A percentile compares a stretch with the other conserved stretches of the same genome.
These are phyloP conservation scores for Pythium sp. DNA, from an alignment of 352 stramenopile species.

Conservation along the genomic window DNA sequence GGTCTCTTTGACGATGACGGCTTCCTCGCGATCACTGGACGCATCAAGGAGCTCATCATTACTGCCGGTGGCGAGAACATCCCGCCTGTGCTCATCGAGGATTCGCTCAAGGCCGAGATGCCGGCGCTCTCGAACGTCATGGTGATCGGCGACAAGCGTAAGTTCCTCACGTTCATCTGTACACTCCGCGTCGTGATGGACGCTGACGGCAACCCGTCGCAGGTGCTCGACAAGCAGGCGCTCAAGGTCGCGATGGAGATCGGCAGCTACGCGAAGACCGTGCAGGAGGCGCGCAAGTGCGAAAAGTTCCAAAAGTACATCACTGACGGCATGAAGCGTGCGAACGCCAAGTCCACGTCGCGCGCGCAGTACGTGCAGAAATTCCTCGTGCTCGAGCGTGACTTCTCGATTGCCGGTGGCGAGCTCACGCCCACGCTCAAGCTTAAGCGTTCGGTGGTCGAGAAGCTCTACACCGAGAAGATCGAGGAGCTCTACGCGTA, in stretches of 20 bases:
- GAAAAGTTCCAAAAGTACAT: slow-evolving; percentile 79
- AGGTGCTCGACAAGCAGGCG: slow-evolving; percentile 71
- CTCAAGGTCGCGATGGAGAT: slow-evolving; percentile 65
- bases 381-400: slow-evolving; percentile 65
- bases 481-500: slow-evolving; percentile 86
- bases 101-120: slow-evolving; percentile 83
- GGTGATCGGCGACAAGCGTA: slow-evolving; percentile 89
- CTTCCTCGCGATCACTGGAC: slow-evolving; percentile 91
- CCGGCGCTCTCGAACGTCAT: slow-evolving; percentile 83
- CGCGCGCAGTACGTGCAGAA: slow-evolving; percentile 71
- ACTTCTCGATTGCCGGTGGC: slow-evolving; percentile 86
- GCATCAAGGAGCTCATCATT: slow-evolving; percentile 95
- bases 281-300: slow-evolving; percentile 70
- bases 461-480: slow-evolving; percentile 83
- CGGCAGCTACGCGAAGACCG: slow-evolving; percentile 62
- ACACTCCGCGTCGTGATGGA: slow-evolving; percentile 75
- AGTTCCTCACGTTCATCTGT: slow-evolving; percentile 89
- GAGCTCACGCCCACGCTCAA: slow-evolving; percentile 95
- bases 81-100: slow-evolving; percentile 84
- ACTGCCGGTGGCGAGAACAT: slow-evolving; percentile 92
- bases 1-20: slow-evolving; percentile 77
- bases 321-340: slow-evolving; percentile 57
- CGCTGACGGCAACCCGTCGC: slow-evolving; percentile 45
- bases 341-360: slow-evolving; percentile 51
- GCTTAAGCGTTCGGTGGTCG: slow-evolving; percentile 87